A percentile compares a stretch with the other conserved stretches of the same genome.
Conservation (phyloP, 2,329 filamentous ascomycete genomes). For the Neoascochyta sp. region DNA sequence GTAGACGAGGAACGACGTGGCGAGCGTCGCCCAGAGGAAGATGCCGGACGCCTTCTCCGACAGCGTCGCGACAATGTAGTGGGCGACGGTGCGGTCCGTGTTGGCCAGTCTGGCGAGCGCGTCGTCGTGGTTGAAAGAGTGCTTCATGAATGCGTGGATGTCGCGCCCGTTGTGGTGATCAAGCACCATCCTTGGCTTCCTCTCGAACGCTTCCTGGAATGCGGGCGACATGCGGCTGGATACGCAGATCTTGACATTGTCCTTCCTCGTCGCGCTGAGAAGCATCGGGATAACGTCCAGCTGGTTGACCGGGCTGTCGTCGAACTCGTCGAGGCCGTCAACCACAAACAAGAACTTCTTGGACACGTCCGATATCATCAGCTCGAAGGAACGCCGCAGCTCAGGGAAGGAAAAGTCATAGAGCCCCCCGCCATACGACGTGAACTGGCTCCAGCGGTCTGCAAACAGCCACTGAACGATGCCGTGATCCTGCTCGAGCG, state of each 20-base stretch:
- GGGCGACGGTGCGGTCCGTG: conserved; percentile 19
- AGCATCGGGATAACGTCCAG: conserved; percentile 15
- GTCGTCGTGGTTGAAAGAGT: conserved; percentile 16
- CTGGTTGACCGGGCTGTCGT: conserved; percentile 18
- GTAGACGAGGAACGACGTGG: conserved; percentile 20
- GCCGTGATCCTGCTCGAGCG: conserved; percentile 20
- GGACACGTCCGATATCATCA: conserved; percentile 23
- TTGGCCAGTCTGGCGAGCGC: conserved; percentile 19
- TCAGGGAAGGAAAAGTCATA: conserved; percentile 19
- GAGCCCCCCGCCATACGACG: conserved; percentile 25
- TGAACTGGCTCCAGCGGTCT: conserved; percentile 29
- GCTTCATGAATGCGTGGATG: conserved; percentile 16
- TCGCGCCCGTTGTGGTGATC: conserved; percentile 20
- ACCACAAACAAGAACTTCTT: conserved; percentile 35
- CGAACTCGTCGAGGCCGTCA: conserved; percentile 31
- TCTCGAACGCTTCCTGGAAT: conserved; percentile 22
- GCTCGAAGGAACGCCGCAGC: conserved; percentile 22
- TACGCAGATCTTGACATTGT: conserved; percentile 32
- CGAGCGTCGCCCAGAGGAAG: conserved; percentile 28
- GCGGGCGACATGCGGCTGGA: conserved; percentile 24
- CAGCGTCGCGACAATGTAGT: conserved; percentile 16
- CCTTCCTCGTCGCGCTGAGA: conserved; percentile 15
- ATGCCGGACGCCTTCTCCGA: conserved; percentile 24
- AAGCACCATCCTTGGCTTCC: conserved; percentile 18
- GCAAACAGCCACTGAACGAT: conserved; percentile 25